Conservation (phyloP, 805 yeast genomes). For the Candida pseudoglaebosa region DNA sequence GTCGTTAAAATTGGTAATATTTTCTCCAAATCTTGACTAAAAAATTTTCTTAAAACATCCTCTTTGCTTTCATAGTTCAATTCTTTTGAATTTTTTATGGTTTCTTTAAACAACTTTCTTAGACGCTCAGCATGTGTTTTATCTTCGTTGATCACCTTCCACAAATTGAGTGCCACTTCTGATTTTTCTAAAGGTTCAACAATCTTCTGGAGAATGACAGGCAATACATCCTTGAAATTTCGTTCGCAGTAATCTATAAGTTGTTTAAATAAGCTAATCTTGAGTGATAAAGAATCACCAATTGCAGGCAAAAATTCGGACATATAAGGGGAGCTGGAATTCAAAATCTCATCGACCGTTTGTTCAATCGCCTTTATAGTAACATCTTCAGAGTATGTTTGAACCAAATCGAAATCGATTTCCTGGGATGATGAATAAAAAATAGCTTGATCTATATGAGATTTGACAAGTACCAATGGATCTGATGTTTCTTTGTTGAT, state of each 20-base stretch:
- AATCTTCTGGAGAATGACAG: conserved; percentile 33
- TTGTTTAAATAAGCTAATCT: conserved; percentile 42
- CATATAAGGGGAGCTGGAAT: conserved; percentile 52
- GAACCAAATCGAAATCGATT: conserved; percentile 40
- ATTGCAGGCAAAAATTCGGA: conserved; percentile 51
- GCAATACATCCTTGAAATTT: conserved; percentile 42
- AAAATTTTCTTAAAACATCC: conserved; percentile 23
- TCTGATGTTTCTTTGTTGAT: conserved; percentile 14
- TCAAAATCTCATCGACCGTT: conserved; percentile 54
- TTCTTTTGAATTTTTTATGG: conserved; percentile 3
- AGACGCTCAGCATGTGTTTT: conserved; percentile 6
- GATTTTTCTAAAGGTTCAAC: conserved; percentile 30
- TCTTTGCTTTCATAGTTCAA: conserved; percentile 5
- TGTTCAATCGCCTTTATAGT: conserved; percentile 37
- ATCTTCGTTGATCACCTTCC: conserved; percentile 20
- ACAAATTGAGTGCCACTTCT: conserved; percentile 45
- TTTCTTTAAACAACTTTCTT: conserved; percentile 5
- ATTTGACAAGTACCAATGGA: conserved; percentile 46
- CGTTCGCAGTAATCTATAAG: conserved; percentile 42
- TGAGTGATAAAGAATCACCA: conserved; percentile 46
- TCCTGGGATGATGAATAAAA: conserved; percentile 52
- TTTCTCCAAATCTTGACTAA: conserved; percentile 18
- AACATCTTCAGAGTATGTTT: conserved; percentile 17
- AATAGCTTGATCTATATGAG: conserved; percentile 82
- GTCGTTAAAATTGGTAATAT: conserved; percentile 27